Evolutionary conservation across 1,284 basidiomycete genomes (phyloP), one percentile per base, ranked within the genome.

Genomic region (Fomes fomentarius): DNA sequence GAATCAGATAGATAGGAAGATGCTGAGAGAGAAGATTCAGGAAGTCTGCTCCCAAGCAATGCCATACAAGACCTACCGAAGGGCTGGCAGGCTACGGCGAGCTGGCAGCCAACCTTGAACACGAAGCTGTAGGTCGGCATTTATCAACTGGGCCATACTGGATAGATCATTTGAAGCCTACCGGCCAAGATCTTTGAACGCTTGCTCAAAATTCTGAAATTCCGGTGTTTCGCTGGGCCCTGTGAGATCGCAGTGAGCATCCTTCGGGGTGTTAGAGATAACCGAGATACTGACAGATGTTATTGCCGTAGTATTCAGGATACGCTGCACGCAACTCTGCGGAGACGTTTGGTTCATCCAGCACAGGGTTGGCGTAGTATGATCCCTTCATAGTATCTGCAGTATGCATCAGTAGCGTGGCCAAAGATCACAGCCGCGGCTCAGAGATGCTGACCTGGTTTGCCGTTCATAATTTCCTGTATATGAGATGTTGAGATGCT

Each of bases 381-480:
- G 90, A 93, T 2, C 94, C 95, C 70, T 97, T 96, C 58, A 94
- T 76, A 1, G 80, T 78, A 70, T 96, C 94, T 87, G 49, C 15
- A 37, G 17, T 19, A 19, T 38, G 7, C 7, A 4, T 17, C 5
- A 17, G 11, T n/a, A 19, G 22, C 22, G 30, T 17, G n/a, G 10
- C 21, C 15, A 22, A n/a, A n/a, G n/a, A n/a, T n/a, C n/a, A n/a
- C n/a, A n/a, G n/a, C n/a, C n/a, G n/a, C n/a, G n/a, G n/a, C n/a
- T n/a, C n/a, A n/a, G n/a, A n/a, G n/a, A 5, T 24, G 50, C 65
- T 62, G 62, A 89, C 91, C 81, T 63, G 89, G 91, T 65, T 84
- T 88, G 25, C 94, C 94, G 64, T 96, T 96, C 94, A 96, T 96
- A 35, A 95, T 85, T 79, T 97, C 94, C 87, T 91, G 54, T 2